phyloP scores from a whole-genome alignment of 2,329 filamentous ascomycete genomes.

The Geoglossum cookeanum region DNA sequence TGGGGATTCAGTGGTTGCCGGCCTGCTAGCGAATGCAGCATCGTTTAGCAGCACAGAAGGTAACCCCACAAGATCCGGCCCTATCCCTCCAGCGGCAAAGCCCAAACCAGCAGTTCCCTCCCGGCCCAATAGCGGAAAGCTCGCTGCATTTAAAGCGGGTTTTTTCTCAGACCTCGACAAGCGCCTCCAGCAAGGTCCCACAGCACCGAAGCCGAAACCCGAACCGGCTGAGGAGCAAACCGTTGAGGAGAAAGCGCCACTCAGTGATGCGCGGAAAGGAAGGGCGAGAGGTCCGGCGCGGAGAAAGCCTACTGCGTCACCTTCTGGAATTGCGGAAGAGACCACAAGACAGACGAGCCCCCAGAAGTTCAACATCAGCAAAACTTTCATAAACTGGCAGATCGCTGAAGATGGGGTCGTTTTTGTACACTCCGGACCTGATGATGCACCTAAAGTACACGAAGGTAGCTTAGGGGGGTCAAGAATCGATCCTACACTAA shows the following conservation, averaged over 20 bases:
- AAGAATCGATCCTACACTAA: background rate
- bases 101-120: slow-evolving; percentile 70
- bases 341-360: slow-evolving; percentile 30
- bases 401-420: slow-evolving; percentile 25
- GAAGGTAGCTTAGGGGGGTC: background rate
- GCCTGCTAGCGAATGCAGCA: slow-evolving; percentile 19
- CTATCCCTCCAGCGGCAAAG: slow-evolving; percentile 32
- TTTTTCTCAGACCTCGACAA: slow-evolving; percentile 91
- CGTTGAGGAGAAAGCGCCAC: slow-evolving; percentile 50
- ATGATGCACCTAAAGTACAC: background rate
- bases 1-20: slow-evolving; percentile 16
- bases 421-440: slow-evolving; percentile 12
- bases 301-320: slow-evolving; percentile 44
- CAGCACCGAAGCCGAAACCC: slow-evolving; percentile 57
- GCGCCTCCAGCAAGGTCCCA: slow-evolving; percentile 70
- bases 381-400: slow-evolving; percentile 21
- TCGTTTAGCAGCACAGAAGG: slow-evolving; percentile 19
- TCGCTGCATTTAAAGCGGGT: slow-evolving; percentile 73
- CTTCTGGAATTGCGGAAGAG: slow-evolving; percentile 25
- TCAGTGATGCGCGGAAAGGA: slow-evolving; percentile 76
- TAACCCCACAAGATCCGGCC: slow-evolving; percentile 5
- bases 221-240: slow-evolving; percentile 34
- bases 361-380: slow-evolving; percentile 23
- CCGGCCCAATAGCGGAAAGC: slow-evolving; percentile 64
- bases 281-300: slow-evolving; percentile 74